phyloP scores from a whole-genome alignment of 352 stramenopile genomes.

The Globisporangium takayamanum region DNA sequence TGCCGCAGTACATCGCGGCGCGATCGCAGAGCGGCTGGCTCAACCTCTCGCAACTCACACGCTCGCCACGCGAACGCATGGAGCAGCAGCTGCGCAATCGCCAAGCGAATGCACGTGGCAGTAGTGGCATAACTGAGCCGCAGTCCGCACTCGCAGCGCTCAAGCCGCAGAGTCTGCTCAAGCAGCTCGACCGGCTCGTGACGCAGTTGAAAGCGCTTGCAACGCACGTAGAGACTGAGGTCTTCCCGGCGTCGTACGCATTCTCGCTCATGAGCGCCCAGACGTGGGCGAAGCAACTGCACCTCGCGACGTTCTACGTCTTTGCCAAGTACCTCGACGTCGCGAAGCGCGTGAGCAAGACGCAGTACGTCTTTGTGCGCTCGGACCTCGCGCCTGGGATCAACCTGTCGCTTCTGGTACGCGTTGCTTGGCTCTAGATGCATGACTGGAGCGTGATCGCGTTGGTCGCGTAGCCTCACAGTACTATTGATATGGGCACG shows the following conservation, averaged over 20 bases:
- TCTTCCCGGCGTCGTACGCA: constrained; percentile 53
- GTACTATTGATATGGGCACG: neutral
- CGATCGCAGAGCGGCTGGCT: constrained; percentile 69
- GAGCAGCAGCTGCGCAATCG: constrained; percentile 63
- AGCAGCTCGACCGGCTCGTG: constrained; percentile 38
- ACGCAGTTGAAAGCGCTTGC: constrained; percentile 32
- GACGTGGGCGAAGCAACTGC: constrained; percentile 42
- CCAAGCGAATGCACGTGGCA: constrained; percentile 16
- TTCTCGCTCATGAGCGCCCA: constrained; percentile 41
- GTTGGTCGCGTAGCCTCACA: neutral
- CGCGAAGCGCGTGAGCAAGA: constrained; percentile 54
- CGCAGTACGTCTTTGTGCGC: constrained; percentile 78
- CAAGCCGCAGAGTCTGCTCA: constrained; percentile 16
- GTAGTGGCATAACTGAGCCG: neutral
- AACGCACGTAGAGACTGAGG: constrained; percentile 32
- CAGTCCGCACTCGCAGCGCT: constrained; percentile 2
- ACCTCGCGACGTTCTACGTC: constrained; percentile 76
- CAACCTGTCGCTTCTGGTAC: constrained; percentile 69
- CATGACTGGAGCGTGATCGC: neutral
- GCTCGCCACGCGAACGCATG: constrained; percentile 68
- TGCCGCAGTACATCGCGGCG: constrained; percentile 52
- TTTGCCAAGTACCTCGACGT: constrained; percentile 64
- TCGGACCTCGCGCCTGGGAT: constrained; percentile 46
- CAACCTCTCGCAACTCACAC: constrained; percentile 55
- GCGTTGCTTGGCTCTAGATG: neutral